Base-by-base conservation (phyloP, 805 yeast genomes). In the Ogataea pignaliae region DNA sequence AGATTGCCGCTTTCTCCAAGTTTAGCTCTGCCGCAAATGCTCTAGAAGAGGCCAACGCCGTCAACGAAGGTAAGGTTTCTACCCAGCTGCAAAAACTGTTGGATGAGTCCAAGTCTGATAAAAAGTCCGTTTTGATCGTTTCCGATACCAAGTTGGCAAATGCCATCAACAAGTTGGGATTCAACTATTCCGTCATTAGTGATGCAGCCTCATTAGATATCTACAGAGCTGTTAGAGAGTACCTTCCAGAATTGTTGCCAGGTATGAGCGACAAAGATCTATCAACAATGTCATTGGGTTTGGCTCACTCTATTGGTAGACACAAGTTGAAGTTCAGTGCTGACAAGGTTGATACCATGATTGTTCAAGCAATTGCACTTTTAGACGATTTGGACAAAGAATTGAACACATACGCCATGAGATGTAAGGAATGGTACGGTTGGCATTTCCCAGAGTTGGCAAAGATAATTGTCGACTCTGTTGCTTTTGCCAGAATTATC, bases 361-460 rank as follows among this genome's bases (percentile, higher is more conserved):
- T 93, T 66, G 95, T 93, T 52, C 99, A 93, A 75, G 99, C 99
- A 46, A 93, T 93, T 70, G 97, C 98, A 16, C 75, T 93, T 55
- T 78, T 93, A 62, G 99, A 93, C 61, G 97, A 93, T 63, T 78
- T 93, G 60, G 99, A 93, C 74, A 93, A 93, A 73, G 99, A 93
- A 70, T 79, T 93, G 60, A 93, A 93, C 74, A 93, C 97, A 42
- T 93, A 91, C 61, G 96, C 98, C 55, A 93, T 93, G 99, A 83
- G 99, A 75, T 81, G 91, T 72, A 93, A 91, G 74, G 99, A 93
- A 73, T 93, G 99, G 99, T 93, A 93, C 72, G 99, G 99, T 54
- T 93, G 99, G 99, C 99, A 93, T 71, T 93, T 93, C 83, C 99
- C 99, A 34, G 99, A 93, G 71, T 81, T 93, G 81, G 97, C 97